A percentile compares a stretch with the other conserved stretches of the same genome.
These are phyloP conservation scores for Shiraia bambusicola DNA, from an alignment of 2,329 filamentous ascomycete genomes.

Conservation along the genomic window DNA sequence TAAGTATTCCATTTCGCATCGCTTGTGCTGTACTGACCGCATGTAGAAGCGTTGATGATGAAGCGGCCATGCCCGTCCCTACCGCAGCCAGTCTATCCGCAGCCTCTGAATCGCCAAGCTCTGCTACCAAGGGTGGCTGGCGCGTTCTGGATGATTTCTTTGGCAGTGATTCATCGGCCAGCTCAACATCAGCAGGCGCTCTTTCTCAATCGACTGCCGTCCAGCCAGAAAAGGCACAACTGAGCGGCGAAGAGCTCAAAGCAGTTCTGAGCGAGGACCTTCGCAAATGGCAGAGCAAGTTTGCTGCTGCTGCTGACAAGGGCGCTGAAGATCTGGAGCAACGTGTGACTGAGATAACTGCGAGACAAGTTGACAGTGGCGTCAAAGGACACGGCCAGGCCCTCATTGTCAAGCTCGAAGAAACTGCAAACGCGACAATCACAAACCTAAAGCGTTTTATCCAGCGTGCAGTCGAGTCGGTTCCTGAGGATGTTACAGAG, in stretches of 20 bases:
- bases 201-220: conserved; percentile 17
- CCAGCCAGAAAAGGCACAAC: conserved; percentile 24
- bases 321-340: conserved; percentile 69
- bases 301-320: conserved; percentile 80
- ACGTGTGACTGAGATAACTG: conserved; percentile 70
- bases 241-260: conserved; percentile 48
- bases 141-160: conserved; percentile 35
- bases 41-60: conserved; percentile 13
- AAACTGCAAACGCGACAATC: conserved; percentile 65
- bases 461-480: conserved; percentile 52
- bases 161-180: conserved; percentile 26
- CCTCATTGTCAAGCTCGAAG: conserved; percentile 68
- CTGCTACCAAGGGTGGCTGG: conserved; percentile 30
- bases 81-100: conserved; percentile 24
- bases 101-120: conserved; percentile 20
- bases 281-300: conserved; percentile 83
- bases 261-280: conserved; percentile 75
- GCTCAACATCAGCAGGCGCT: conserved; percentile 16
- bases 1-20: conserved; percentile 12
- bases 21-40: conserved; percentile 7
- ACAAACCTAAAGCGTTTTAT: conserved; percentile 68
- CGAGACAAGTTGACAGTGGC: conserved; percentile 66
- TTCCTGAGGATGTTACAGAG: conserved; percentile 61
- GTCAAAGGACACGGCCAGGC: conserved; percentile 66
- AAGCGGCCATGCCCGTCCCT: conserved; percentile 20